Conservation (phyloP, 139 green algal genomes). For the Coelastrella sp. region DNA sequence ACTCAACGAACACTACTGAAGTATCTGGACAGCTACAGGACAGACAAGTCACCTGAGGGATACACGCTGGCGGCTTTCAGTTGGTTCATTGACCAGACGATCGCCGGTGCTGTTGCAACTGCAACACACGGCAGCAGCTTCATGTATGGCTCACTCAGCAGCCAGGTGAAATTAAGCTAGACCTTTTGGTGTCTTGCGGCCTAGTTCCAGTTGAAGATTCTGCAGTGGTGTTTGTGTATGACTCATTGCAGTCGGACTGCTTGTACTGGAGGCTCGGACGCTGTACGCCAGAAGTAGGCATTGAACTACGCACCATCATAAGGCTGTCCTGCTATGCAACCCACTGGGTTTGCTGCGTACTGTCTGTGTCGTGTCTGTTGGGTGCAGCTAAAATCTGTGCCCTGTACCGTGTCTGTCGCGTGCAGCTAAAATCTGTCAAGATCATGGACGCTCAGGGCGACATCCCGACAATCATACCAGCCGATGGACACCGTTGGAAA, state of each 20-base stretch:
- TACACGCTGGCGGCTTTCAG: slow-evolving; percentile 74
- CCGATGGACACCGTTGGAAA: slow-evolving; percentile 61
- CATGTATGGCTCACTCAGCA: slow-evolving; percentile 66
- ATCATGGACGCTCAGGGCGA: slow-evolving; percentile 22
- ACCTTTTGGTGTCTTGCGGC: too few relatives aligned
- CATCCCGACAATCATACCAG: not conserved
- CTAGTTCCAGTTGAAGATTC: too few relatives aligned
- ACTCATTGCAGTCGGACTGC: not conserved
- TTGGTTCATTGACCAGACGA: slow-evolving; percentile 89
- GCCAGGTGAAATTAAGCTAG: slow-evolving; percentile 56
- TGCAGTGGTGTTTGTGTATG: too few relatives aligned
- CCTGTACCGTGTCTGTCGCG: too few relatives aligned
- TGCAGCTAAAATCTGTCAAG: slow-evolving; percentile 14
- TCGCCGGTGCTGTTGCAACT: slow-evolving; percentile 81
- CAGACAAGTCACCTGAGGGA: slow-evolving; percentile 55
- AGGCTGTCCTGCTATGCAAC: too few relatives aligned
- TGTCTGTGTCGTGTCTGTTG: too few relatives aligned
- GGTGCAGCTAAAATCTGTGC: not conserved
- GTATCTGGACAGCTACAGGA: slow-evolving; percentile 77
- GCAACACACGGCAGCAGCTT: slow-evolving; percentile 78
- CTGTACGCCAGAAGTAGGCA: too few relatives aligned
- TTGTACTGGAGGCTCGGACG: too few relatives aligned
- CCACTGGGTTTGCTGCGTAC: too few relatives aligned
- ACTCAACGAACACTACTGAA: slow-evolving; percentile 75
- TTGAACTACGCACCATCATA: too few relatives aligned